Conservation (phyloP, 106 monocot genomes). For the Ottelia alismoides region DNA sequence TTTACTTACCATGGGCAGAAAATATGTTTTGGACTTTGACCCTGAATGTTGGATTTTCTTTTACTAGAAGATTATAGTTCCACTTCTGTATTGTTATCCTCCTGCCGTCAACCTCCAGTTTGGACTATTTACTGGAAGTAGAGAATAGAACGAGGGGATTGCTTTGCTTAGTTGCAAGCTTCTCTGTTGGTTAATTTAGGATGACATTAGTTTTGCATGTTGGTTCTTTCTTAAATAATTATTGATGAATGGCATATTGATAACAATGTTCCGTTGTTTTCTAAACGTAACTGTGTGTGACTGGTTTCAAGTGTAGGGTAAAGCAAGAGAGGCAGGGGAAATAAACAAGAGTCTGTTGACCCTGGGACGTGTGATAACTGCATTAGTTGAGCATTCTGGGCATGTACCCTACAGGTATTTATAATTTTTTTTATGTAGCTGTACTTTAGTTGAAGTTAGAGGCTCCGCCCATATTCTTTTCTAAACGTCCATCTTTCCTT, state of each 20-base stretch:
- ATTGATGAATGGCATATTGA: background rate
- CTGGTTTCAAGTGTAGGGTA: conserved; percentile 17
- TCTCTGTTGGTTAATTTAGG: too few relatives aligned
- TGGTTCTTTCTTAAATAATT: too few relatives aligned
- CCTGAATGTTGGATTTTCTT: too few relatives aligned
- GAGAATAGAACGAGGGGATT: too few relatives aligned
- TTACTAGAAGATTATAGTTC: too few relatives aligned
- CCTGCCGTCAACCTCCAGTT: too few relatives aligned
- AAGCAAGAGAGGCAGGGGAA: conserved; percentile 70
- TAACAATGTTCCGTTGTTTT: background rate
- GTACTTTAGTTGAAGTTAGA: background rate
- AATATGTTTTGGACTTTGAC: too few relatives aligned
- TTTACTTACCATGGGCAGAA: too few relatives aligned
- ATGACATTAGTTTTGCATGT: too few relatives aligned
- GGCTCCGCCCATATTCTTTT: background rate
- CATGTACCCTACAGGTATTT: conserved; percentile 72
- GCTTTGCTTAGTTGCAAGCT: too few relatives aligned
- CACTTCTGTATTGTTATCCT: too few relatives aligned
- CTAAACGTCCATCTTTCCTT: background rate
- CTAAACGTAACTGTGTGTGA: background rate
- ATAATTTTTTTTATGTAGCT: background rate
- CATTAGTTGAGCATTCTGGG: conserved; percentile 57
- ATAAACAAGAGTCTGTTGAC: conserved; percentile 77
- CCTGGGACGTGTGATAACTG: conserved; percentile 77
- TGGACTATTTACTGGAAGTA: too few relatives aligned